These are phyloP conservation scores for Intubia oerlemansii DNA, from an alignment of 2,329 filamentous ascomycete species.

Conservation along the genomic window DNA sequence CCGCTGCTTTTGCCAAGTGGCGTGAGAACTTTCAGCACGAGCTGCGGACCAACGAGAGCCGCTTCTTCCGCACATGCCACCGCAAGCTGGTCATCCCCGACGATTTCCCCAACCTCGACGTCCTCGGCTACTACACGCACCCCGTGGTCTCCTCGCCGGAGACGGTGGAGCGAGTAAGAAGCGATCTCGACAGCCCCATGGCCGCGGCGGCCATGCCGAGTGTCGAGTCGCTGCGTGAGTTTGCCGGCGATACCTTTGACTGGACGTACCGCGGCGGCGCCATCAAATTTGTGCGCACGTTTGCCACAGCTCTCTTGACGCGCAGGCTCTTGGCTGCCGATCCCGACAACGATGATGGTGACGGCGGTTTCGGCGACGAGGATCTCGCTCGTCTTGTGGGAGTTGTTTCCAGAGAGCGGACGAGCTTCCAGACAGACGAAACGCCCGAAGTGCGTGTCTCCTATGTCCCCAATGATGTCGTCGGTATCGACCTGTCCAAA, in stretches of 20 bases:
- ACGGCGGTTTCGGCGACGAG: not conserved
- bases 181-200: too few species aligned
- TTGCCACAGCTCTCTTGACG: conserved; percentile 56
- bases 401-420: conserved; percentile 43
- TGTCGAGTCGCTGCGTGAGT: conserved; percentile 44
- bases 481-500: conserved; percentile 51
- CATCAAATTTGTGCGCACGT: conserved; percentile 60
- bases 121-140: conserved; percentile 72
- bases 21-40: conserved; percentile 51
- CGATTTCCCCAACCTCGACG: conserved; percentile 57
- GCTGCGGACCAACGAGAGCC: conserved; percentile 62
- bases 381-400: conserved; percentile 26
- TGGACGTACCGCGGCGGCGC: conserved; percentile 66
- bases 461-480: conserved; percentile 54
- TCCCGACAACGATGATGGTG: conserved; percentile 7
- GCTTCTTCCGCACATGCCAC: conserved; percentile 58
- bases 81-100: conserved; percentile 55
- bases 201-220: conserved; percentile 20
- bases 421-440: conserved; percentile 53
- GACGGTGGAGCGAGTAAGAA: conserved; percentile 31
- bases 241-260: conserved; percentile 61
- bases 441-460: conserved; percentile 59
- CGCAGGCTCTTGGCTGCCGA: conserved; percentile 20
- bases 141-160: conserved; percentile 53
- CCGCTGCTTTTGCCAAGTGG: conserved; percentile 43